Base-by-base conservation (phyloP, 2,329 filamentous ascomycete species). In the Alternaria ethzedia region DNA sequence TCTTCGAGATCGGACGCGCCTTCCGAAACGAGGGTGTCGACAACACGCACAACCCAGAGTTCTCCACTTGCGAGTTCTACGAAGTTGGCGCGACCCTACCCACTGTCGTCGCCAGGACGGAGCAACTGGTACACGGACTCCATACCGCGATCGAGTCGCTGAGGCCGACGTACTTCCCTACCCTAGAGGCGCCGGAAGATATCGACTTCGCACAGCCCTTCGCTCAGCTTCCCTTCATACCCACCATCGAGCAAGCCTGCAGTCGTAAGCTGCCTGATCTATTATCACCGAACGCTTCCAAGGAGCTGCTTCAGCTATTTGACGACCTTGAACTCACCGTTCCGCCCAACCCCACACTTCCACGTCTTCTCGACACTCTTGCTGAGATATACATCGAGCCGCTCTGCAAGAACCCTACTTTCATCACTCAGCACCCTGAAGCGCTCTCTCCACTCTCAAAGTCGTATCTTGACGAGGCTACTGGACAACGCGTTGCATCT, bases 21-120 rank as follows among this genome's bases (percentile, higher is more conserved):
- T 99, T 99, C 80, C 89, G 96, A 46, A 99, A 99, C 77, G 96
- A 99, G 82, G 93, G 93, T 79, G 72, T 78, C 1, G 76, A 79
- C 57, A 78, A 75, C 36, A 97, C 93, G 0, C 96, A 99, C 78
- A 99, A 99, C 76, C 95, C 96, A 0, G 96, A 99, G 77, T 99
- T 98, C 81, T 96, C 92, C 47, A 98, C 93, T 64, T 98, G 95
- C 83, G 96, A 99, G 81, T 98, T 97, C 82, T 99, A 99, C 81
- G 90, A 91, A 65, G 90, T 94, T 3, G 96, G 94, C 74, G 89
- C 91, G 64, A 91, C 90, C 67, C 86, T 97, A 0, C 83, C 89
- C 36, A 88, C 92, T 45, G 83, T 98, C 54, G 94, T 97, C 75
- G 77, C 80, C 20, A 88, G 89, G 76, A 98, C 95, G 1, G 91